Percentiles rank a stretch among this genome's conserved stretches.
These are phyloP conservation scores for Fusarium coffeatum DNA, from an alignment of 2,329 filamentous ascomycete species.

Conservation along the genomic window DNA sequence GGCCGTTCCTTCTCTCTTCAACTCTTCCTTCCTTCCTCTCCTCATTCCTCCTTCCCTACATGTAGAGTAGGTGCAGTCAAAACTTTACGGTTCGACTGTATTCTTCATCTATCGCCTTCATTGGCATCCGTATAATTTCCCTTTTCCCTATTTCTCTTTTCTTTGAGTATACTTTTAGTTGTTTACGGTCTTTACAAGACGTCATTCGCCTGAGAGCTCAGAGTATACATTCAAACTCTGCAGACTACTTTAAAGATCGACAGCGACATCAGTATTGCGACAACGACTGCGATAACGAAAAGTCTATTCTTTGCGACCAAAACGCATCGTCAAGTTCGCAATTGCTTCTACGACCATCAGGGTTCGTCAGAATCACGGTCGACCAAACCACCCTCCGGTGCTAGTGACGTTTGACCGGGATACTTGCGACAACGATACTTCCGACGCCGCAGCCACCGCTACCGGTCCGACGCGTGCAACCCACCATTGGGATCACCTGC, in stretches of 20 bases:
- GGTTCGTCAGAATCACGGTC: constrained; percentile 7
- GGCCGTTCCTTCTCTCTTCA: constrained; percentile 21
- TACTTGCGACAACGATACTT: constrained; percentile 34
- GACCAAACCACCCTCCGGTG: constrained; percentile 21
- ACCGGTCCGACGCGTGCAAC: constrained; percentile 34
- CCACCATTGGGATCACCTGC: constrained; percentile 29
- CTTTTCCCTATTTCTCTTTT: not conserved
- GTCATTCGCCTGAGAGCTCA: constrained; percentile 13
- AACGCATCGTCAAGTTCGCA: not conserved
- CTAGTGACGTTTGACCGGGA: constrained; percentile 27
- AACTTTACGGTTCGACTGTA: constrained; percentile 8
- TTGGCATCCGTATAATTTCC: not conserved
- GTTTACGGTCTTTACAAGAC: constrained; percentile 24
- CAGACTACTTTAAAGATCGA: constrained; percentile 15
- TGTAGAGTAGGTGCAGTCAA: constrained; percentile 7
- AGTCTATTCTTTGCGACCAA: not conserved
- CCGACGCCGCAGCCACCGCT: constrained; percentile 32
- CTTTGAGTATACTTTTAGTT: constrained; percentile 19
- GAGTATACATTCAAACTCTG: constrained; percentile 17
- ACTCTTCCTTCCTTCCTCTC: constrained; percentile 29
- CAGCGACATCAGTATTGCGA: constrained; percentile 10
- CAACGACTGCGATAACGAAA: not conserved
- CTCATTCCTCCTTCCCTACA: constrained; percentile 16
- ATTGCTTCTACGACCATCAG: constrained; percentile 17
- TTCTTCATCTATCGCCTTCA: constrained; percentile 3